These are phyloP conservation scores for Peniophora sp. DNA, from an alignment of 1,284 basidiomycete genomes.

Conservation along the genomic window DNA sequence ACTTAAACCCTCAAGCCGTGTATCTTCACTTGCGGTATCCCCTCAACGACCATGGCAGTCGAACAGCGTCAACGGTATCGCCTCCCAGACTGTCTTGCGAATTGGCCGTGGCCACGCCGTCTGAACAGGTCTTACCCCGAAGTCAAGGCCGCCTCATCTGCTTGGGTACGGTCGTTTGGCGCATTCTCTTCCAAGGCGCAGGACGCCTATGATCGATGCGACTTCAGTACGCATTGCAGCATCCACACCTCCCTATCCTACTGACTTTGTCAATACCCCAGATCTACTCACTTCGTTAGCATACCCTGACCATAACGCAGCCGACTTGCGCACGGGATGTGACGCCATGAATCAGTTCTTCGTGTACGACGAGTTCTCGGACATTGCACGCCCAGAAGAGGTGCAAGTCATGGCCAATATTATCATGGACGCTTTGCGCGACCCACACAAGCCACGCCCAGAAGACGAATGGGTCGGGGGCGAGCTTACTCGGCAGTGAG, in stretches of 20 bases:
- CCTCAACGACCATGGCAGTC: too few relatives aligned
- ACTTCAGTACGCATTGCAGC: constrained; percentile 11
- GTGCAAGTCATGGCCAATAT: constrained; percentile 16
- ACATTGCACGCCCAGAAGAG: constrained; percentile 17
- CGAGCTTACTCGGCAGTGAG: constrained; percentile 18
- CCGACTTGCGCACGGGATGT: constrained; percentile 12
- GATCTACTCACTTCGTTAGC: constrained; percentile 14
- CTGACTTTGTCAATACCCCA: constrained; percentile 1
- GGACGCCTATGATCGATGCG: constrained; percentile 14
- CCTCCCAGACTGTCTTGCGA: constrained; percentile 11
- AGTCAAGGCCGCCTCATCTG: constrained; percentile 11
- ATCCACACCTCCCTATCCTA: background rate
- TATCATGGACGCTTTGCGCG: constrained; percentile 23
- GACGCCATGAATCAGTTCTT: constrained; percentile 30
- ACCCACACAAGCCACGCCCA: constrained; percentile 17
- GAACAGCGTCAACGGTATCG: constrained; percentile 4
- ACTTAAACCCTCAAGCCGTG: too few relatives aligned
- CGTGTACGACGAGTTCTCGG: constrained; percentile 26
- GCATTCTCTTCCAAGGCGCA: constrained; percentile 14
- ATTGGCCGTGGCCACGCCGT: constrained; percentile 15
- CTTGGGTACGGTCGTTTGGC: constrained; percentile 13
- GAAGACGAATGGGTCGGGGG: constrained; percentile 18
- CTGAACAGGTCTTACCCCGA: constrained; percentile 12
- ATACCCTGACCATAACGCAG: constrained; percentile 8
- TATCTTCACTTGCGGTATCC: too few relatives aligned